A percentile compares a stretch with the other conserved stretches of the same genome.
phyloP scores from a whole-genome alignment of 2,329 filamentous ascomycete species.

The Paramyrothecium roridum region DNA sequence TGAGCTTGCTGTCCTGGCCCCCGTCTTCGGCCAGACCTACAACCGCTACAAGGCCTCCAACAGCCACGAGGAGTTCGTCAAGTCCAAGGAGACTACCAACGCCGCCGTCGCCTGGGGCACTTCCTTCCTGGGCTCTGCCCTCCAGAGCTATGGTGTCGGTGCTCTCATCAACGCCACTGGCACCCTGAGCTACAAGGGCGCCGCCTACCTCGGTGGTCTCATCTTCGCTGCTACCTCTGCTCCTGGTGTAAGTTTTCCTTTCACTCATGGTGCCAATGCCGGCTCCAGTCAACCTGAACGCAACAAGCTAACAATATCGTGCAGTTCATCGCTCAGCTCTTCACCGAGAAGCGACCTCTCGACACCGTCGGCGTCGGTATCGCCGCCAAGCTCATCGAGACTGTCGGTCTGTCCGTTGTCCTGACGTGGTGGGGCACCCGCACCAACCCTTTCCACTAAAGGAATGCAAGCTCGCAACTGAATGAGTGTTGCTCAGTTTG shows the following conservation, averaged over 20 bases:
- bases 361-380: constrained; percentile 87
- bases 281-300: background rate
- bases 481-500: constrained; percentile 12
- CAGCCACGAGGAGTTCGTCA: constrained; percentile 94
- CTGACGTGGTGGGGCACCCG: constrained; percentile 97
- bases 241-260: constrained; percentile 62
- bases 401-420: constrained; percentile 85
- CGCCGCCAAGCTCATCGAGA: constrained; percentile 85
- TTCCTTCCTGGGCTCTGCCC: constrained; percentile 80
- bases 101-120: constrained; percentile 89
- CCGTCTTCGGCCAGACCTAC: constrained; percentile 93
- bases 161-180: constrained; percentile 93
- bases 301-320: constrained; percentile 8
- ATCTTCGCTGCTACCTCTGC: constrained; percentile 91
- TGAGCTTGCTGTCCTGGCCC: constrained; percentile 82
- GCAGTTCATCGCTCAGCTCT: constrained; percentile 80
- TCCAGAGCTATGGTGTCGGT: constrained; percentile 87
- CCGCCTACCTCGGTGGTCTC: constrained; percentile 85
- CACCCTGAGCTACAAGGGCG: constrained; percentile 94
- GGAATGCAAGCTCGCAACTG: constrained; percentile 9
- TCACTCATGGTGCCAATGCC: background rate
- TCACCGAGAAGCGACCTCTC: constrained; percentile 87
- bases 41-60: constrained; percentile 86
- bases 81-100: constrained; percentile 85
- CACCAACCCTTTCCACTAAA: constrained; percentile 86